Conservation (phyloP, 2,329 filamentous ascomycete genomes). For the Paraconiothyrium sp. region DNA sequence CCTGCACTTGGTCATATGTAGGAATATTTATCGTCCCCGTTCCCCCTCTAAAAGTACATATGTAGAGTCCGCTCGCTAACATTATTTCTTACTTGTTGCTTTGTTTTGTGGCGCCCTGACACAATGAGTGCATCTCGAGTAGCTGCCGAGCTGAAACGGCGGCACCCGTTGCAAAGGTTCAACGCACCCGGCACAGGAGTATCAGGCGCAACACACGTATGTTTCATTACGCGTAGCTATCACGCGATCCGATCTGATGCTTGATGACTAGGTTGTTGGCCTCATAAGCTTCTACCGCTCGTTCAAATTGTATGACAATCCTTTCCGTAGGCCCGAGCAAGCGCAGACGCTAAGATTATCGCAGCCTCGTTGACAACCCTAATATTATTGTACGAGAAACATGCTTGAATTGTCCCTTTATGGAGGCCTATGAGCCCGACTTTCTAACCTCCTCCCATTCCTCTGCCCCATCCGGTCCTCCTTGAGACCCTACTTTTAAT, state of each 20-base stretch:
- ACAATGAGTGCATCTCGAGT: constrained; percentile 29
- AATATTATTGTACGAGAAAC: constrained; percentile 34
- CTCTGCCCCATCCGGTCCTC: neutral
- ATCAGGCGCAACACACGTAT: constrained; percentile 70
- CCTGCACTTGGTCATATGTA: neutral
- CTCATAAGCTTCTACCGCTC: constrained; percentile 56
- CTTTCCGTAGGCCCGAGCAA: neutral
- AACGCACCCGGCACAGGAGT: constrained; percentile 70
- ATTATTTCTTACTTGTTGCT: neutral
- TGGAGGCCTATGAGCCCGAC: neutral
- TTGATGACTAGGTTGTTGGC: constrained; percentile 43
- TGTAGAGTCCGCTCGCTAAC: neutral
- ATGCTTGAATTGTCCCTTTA: neutral
- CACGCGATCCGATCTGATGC: neutral
- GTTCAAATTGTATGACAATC: constrained; percentile 45
- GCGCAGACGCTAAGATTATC: constrained; percentile 30
- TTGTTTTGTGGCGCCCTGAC: neutral
- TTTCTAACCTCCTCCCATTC: neutral
- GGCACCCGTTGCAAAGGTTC: constrained; percentile 72
- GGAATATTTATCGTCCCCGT: neutral
- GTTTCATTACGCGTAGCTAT: constrained; percentile 5
- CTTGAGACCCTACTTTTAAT: no score
- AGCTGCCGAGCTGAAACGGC: constrained; percentile 40
- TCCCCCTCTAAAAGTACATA: neutral
- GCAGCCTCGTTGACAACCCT: constrained; percentile 42